phyloP scores from a whole-genome alignment of 495 filamentous ascomycete genomes.

The Annulohypoxylon bovei region DNA sequence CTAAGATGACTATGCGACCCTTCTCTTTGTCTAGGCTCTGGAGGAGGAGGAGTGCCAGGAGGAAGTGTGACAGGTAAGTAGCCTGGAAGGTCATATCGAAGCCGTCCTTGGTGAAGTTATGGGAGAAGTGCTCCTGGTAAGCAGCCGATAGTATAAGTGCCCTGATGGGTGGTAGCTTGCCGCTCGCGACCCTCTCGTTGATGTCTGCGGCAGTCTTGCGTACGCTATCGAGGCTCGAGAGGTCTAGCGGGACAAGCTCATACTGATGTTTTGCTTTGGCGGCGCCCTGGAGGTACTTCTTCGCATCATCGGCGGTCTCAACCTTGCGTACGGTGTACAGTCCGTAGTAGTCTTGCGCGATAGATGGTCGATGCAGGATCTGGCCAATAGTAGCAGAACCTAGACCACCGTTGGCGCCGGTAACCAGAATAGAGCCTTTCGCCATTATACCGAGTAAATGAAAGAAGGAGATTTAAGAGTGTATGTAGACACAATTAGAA shows the following conservation, averaged over 20 bases:
- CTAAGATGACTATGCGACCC: slow-evolving; percentile 56
- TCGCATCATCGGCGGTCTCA: slow-evolving; percentile 46
- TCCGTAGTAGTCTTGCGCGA: slow-evolving; percentile 50
- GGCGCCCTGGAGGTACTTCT: slow-evolving; percentile 43
- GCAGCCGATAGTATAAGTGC: slow-evolving; percentile 58
- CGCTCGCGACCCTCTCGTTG: slow-evolving; percentile 49
- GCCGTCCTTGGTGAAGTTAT: slow-evolving; percentile 50
- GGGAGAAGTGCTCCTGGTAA: slow-evolving; percentile 46
- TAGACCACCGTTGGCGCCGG: slow-evolving; percentile 61
- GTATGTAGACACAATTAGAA: background rate
- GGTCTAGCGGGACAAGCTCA: slow-evolving; percentile 54
- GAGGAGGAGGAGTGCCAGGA: slow-evolving; percentile 56
- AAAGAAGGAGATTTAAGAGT: background rate
- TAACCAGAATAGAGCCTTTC: slow-evolving; percentile 62
- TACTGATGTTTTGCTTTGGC: slow-evolving; percentile 49
- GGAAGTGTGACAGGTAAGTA: slow-evolving; percentile 58
- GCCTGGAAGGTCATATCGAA: slow-evolving; percentile 58
- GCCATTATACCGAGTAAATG: slow-evolving; percentile 24
- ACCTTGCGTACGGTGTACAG: slow-evolving; percentile 54
- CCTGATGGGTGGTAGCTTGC: slow-evolving; percentile 54
- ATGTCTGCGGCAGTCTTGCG: slow-evolving; percentile 52
- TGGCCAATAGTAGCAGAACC: slow-evolving; percentile 60
- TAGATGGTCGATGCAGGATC: slow-evolving; percentile 51
- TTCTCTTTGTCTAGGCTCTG: slow-evolving; percentile 54
- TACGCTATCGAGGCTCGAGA: slow-evolving; percentile 53